Base-by-base conservation (phyloP, 2,329 filamentous ascomycete species). In the Colletotrichum eleusines region DNA sequence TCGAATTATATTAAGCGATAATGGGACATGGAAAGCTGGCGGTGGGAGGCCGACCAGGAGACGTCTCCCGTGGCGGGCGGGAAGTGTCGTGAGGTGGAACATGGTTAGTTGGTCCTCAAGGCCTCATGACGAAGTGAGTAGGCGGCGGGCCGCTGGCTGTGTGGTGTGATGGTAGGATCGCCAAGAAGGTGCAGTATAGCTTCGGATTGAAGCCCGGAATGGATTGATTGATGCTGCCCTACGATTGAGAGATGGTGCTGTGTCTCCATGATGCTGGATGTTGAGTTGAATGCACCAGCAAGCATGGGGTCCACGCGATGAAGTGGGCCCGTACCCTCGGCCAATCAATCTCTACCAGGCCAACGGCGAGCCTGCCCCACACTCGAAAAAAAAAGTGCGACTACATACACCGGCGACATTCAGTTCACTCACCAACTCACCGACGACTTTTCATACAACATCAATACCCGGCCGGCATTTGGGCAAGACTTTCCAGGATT, bases 331-430 rank as follows among this genome's bases (percentile, higher is more conserved):
- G 66, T 35, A 33, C 68, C 28, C 28, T 40, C 46, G 55, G 16
- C 72, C 72, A 73, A 72, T 73, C 54, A 61, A 33, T 42, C 0
- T 16, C 1, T 11, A 18, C 16, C 8, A 38, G 38, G 7, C 53
- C 12, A n/a, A 69, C 59, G 38, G n/a, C 33, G 31, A 31, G 44
- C 31, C 31, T 23, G 51, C 65, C 54, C 69, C 69, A 71, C 69
- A n/a, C 31, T 54, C 35, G n/a, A 59, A 68, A 68, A n/a, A 71
- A 71, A 71, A 69, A 40, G 42, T 63, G 69, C 64, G 46, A 63
- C 64, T 63, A 42, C 50, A 67, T 64, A 57, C 44, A 23, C n/a
- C 61, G 38, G 54, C 61, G 50, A 44, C 28, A 44, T 63, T 44
- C 60, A 26, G 40, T 53, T 63, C 48, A 46, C 35, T 59, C 40